phyloP scores from a whole-genome alignment of 441 rosid species.

The Sinapis alba region DNA sequence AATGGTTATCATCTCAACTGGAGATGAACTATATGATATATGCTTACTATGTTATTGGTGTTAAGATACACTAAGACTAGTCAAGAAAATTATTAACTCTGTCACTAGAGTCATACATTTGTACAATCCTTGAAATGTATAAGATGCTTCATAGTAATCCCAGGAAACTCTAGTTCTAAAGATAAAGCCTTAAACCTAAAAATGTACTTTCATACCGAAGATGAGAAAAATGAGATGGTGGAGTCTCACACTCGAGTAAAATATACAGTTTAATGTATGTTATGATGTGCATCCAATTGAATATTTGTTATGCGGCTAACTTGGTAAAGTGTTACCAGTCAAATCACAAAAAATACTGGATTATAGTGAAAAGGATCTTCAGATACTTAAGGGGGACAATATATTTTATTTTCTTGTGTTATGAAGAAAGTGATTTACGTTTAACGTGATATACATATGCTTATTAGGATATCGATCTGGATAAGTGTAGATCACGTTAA shows the following conservation, averaged over 20 bases:
- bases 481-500: not conserved
- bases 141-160: too few relatives aligned
- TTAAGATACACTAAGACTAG: too few relatives aligned
- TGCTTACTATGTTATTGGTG: too few relatives aligned
- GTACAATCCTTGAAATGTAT: too few relatives aligned
- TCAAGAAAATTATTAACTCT: too few relatives aligned
- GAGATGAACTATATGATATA: too few relatives aligned
- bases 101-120: too few relatives aligned
- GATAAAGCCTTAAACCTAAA: too few relatives aligned
- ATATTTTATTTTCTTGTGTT: not conserved
- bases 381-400: constrained; percentile 11
- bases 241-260: not conserved
- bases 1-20: too few relatives aligned
- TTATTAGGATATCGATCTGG: not conserved
- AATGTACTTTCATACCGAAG: too few relatives aligned
- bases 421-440: not conserved
- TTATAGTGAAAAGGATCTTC: not conserved
- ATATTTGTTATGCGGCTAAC: not conserved
- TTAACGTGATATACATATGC: not conserved
- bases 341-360: constrained; percentile 6
- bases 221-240: too few relatives aligned
- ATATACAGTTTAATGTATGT: not conserved
- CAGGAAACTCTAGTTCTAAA: too few relatives aligned
- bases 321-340: constrained; percentile 10
- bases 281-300: not conserved